These are phyloP conservation scores for Skeletonema costatum DNA, from an alignment of 108 stramenopile species.

Conservation along the genomic window DNA sequence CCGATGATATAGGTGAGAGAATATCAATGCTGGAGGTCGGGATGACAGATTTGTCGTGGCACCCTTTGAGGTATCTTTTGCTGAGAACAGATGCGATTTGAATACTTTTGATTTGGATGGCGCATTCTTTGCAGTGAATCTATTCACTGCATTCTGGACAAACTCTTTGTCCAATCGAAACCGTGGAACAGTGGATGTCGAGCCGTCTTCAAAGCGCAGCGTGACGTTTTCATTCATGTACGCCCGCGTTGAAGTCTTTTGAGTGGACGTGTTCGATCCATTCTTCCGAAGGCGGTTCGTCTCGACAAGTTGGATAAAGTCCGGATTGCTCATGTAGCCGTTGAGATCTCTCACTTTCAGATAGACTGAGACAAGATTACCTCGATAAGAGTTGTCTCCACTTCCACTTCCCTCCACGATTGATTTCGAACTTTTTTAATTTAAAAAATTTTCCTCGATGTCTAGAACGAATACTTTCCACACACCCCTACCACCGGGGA, in stretches of 20 bases:
- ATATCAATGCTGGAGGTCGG: not conserved
- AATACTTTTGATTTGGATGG: not conserved
- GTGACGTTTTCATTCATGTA: not conserved
- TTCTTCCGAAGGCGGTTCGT: not conserved
- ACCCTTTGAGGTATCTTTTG: not conserved
- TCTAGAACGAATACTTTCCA: too few species aligned
- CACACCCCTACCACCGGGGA: too few species aligned
- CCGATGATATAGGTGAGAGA: conserved; percentile 1
- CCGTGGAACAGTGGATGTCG: not conserved
- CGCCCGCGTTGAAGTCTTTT: not conserved
- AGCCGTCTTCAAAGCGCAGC: not conserved
- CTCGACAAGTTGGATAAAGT: not conserved
- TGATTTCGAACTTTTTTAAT: too few species aligned
- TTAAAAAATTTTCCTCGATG: too few species aligned
- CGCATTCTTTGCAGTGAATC: not conserved
- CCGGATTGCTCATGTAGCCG: not conserved
- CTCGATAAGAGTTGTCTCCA: too few species aligned
- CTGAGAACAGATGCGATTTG: not conserved
- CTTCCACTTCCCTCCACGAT: too few species aligned
- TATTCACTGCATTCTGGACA: not conserved
- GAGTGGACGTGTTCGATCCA: not conserved
- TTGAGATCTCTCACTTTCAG: too few species aligned
- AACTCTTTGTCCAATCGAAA: not conserved
- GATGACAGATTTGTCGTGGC: not conserved
- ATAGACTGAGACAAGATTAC: too few species aligned